These are phyloP conservation scores for Centrapalus pauciflorus DNA, from an alignment of 129 eudicot genomes.

Conservation along the genomic window DNA sequence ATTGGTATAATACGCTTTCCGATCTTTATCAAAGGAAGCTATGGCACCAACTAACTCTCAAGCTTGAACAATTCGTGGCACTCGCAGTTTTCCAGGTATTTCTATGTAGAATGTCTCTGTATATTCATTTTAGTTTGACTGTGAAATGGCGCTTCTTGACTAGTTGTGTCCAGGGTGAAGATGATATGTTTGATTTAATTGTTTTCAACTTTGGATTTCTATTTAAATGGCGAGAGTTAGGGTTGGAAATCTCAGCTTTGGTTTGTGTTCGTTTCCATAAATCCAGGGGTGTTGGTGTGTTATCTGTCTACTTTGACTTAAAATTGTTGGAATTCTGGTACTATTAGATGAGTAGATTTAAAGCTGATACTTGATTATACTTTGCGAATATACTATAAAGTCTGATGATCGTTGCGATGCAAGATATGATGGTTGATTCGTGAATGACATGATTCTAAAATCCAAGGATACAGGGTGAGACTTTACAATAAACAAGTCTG, in stretches of 20 bases:
- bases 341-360: neutral
- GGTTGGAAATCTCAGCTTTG: conserved; percentile 22
- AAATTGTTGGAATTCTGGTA: conserved; percentile 3
- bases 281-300: conserved; percentile 5
- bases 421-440: neutral
- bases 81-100: conserved; percentile 71
- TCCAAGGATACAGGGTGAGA: neutral
- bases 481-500: neutral
- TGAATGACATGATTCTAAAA: neutral
- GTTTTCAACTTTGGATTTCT: neutral
- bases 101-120: neutral
- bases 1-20: conserved; percentile 71
- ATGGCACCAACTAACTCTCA: conserved; percentile 91
- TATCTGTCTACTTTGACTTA: conserved; percentile 3
- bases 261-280: conserved; percentile 1
- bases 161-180: neutral
- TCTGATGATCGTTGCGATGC: neutral
- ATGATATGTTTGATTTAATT: conserved; percentile 14
- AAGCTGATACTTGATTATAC: conserved; percentile 4
- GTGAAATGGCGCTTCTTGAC: neutral
- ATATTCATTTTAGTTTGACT: neutral
- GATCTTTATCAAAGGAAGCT: conserved; percentile 91
- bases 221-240: neutral
- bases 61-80: conserved; percentile 81
- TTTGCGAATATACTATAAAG: neutral